Evolutionary conservation across 257 asterid genomes (phyloP), one percentile per base, ranked within the genome.

Genomic region (Solanum virginianum): DNA sequence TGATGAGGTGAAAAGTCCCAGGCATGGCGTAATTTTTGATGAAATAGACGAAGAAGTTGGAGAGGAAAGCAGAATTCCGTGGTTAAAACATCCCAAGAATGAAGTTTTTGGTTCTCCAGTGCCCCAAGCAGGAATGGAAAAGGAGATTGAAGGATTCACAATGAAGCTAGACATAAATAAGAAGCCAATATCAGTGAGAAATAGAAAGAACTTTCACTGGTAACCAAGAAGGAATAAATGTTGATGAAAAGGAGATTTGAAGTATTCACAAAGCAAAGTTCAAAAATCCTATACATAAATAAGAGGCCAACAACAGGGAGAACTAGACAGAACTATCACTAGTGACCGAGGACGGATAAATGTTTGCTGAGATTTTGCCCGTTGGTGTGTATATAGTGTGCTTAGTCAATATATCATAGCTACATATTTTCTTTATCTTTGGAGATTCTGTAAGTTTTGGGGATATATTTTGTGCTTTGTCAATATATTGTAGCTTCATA

Each of bases 181-280:
- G 89, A 88, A 43, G 86, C 94, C 95, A 7, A 83, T 87, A 68
- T 93, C 98, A 18, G 88, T 90, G 32, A 91, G 97, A 85, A 89
- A 90, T 45, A 87, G 79, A 82, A 60, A 88, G 89, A 83, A 89
- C 16, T 75, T 79, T 55, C 66, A 85, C 60, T 85, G 88, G 84
- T 90, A 87, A 29, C 80, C 11, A 41, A 54, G 59, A 57, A 14
- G 53, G 47, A 8, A 47, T 16, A 53, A 16, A 57, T 12, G 22
- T 82, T 39, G 16, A 32, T 5, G 4, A 8, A 68, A 68, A 68
- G 63, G 85, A 82, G 75, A 65, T 80, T 80, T 18, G 86, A 81
- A 70, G 80, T 68, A 79, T 80, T 69, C 62, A 79, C 36, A 4
- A 79, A 36, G 29, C 84, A 83, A 51, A 82, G 60, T 53, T 83